Conservation (phyloP, 75 land plant species). For the Chamaecyparis obtusa region DNA sequence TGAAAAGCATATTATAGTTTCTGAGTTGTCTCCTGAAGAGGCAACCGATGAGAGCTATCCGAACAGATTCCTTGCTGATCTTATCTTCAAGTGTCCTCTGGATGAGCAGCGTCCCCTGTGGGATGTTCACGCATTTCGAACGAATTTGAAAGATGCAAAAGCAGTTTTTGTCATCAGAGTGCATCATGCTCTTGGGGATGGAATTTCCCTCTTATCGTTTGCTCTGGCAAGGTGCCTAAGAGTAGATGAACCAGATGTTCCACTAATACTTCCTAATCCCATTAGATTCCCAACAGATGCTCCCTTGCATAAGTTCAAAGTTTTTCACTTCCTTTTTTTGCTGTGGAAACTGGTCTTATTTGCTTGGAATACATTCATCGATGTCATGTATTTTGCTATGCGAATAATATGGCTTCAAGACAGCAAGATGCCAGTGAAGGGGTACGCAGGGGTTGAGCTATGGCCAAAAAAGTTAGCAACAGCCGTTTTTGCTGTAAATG, state of each 20-base stretch:
- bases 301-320: too few species aligned
- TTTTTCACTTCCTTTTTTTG: too few species aligned
- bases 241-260: slow-evolving; percentile 33
- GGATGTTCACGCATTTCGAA: slow-evolving; percentile 31
- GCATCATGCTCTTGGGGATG: slow-evolving; percentile 86
- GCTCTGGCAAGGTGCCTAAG: slow-evolving; percentile 48
- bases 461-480: slow-evolving; percentile 32
- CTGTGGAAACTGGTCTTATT: too few species aligned
- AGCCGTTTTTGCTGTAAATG: slow-evolving; percentile 38
- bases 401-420: too few species aligned
- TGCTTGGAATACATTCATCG: too few species aligned
- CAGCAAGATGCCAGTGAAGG: too few species aligned
- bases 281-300: not conserved
- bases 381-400: too few species aligned
- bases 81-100: slow-evolving; percentile 33
- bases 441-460: too few species aligned
- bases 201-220: slow-evolving; percentile 73
- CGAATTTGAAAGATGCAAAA: slow-evolving; percentile 15
- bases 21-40: slow-evolving; percentile 6
- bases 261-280: slow-evolving; percentile 10
- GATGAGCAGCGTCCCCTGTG: slow-evolving; percentile 31
- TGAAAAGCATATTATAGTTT: slow-evolving; percentile 49
- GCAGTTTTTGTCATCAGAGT: slow-evolving; percentile 35
- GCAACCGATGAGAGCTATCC: slow-evolving; percentile 23
- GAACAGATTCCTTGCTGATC: slow-evolving; percentile 48